A percentile compares a stretch with the other conserved stretches of the same genome.
These are phyloP conservation scores for Wolfiporia cocos DNA, from an alignment of 1,284 basidiomycete species.

Conservation along the genomic window DNA sequence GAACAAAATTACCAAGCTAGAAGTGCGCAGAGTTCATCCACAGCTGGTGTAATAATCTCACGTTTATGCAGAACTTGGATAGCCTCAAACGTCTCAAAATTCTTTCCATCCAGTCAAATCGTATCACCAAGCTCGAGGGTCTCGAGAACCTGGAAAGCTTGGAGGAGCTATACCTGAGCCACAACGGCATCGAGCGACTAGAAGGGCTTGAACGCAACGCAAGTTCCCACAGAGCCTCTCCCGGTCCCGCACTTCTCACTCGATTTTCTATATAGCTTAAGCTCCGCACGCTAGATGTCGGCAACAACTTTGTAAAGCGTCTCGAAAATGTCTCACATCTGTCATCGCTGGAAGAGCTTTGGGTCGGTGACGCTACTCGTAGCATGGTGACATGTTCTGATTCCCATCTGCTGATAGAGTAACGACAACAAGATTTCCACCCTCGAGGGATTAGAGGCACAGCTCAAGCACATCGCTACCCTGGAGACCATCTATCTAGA, in stretches of 20 bases:
- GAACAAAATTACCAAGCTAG: constrained; percentile 89
- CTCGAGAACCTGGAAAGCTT: constrained; percentile 68
- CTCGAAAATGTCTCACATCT: constrained; percentile 84
- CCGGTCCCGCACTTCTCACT: neutral
- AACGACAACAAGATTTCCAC: constrained; percentile 82
- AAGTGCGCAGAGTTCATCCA: constrained; percentile 41
- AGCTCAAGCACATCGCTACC: constrained; percentile 63
- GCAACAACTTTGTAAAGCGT: constrained; percentile 76
- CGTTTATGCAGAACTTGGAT: constrained; percentile 43
- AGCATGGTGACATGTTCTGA: neutral
- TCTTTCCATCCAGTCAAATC: constrained; percentile 88
- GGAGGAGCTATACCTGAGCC: constrained; percentile 91
- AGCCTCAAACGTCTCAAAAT: constrained; percentile 71
- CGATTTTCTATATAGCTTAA: constrained; percentile 43
- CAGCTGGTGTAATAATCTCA: neutral
- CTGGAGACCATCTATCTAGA: constrained; percentile 94
- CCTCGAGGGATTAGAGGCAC: constrained; percentile 60
- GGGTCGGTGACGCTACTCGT: constrained; percentile 55
- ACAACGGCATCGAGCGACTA: constrained; percentile 85
- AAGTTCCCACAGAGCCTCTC: constrained; percentile 20
- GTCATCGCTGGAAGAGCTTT: constrained; percentile 79
- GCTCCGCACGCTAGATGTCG: constrained; percentile 84
- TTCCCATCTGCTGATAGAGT: constrained; percentile 44
- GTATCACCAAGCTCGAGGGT: constrained; percentile 85
- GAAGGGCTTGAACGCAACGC: constrained; percentile 87